These are phyloP conservation scores for Bolboschoenoplectus hybrid DNA, from an alignment of 202 grass and related monocot species.

Conservation along the genomic window DNA sequence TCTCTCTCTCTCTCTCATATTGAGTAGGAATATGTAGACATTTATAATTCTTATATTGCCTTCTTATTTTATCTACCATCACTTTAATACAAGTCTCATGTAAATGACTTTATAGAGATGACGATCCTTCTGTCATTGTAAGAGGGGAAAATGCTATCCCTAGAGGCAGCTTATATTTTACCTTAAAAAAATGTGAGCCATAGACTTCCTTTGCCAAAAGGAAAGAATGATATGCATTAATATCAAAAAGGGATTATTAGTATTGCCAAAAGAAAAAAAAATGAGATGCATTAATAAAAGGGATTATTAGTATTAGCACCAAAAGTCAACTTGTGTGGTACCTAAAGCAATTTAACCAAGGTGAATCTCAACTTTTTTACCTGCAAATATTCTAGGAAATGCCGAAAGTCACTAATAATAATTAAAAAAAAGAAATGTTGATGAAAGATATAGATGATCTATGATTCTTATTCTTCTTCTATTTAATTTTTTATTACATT, in stretches of 20 bases:
- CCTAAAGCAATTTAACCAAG: background rate
- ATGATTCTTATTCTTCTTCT: conserved; percentile 24
- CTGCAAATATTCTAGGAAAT: conserved; percentile 1
- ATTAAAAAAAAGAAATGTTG: background rate
- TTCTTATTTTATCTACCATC: no score
- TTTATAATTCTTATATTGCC: no score
- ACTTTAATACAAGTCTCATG: no score
- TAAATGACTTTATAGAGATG: no score
- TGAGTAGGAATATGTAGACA: background rate
- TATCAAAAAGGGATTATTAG: no score
- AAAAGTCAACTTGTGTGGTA: conserved; percentile 7
- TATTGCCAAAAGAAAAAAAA: background rate
- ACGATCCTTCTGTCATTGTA: no score
- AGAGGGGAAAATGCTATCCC: no score
- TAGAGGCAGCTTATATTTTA: no score
- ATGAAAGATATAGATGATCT: conserved; percentile 23
- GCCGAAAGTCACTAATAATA: background rate
- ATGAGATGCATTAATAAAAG: conserved; percentile 1
- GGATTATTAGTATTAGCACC: background rate
- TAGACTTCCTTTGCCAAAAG: background rate
- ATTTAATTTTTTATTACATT: conserved; percentile 20
- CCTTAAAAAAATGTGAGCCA: no score
- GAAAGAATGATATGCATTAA: no score
- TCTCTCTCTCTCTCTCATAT: conserved; percentile 18
- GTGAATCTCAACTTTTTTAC: conserved; percentile 5